Percentiles rank a stretch among this genome's conserved stretches.
phyloP scores from a whole-genome alignment of 1,284 basidiomycete genomes.

The Gymnopus androsaceus region DNA sequence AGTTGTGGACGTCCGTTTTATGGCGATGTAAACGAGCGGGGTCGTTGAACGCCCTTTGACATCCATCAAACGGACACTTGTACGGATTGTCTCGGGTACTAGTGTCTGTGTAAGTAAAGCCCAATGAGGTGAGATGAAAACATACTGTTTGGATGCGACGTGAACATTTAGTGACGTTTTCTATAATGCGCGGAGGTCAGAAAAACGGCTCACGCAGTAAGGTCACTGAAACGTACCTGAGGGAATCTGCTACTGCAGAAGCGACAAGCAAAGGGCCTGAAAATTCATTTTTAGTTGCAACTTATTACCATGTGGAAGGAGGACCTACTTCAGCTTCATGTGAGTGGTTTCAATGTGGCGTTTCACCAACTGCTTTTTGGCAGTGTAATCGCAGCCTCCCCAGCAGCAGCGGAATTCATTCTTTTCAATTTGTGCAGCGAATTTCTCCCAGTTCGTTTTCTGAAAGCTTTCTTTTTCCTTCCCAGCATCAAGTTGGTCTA shows the following conservation, averaged over 20 bases:
- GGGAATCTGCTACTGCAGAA: conserved; percentile 59
- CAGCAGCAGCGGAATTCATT: conserved; percentile 7
- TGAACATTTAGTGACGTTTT: conserved; percentile 64
- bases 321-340: conserved; percentile 55
- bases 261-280: conserved; percentile 55
- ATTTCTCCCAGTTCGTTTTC: background rate
- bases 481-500: background rate
- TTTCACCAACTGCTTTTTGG: conserved; percentile 68
- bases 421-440: conserved; percentile 2
- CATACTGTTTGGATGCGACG: conserved; percentile 58
- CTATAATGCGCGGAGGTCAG: conserved; percentile 30
- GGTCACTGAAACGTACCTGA: conserved; percentile 27
- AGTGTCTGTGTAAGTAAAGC: conserved; percentile 10
- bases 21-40: conserved; percentile 64
- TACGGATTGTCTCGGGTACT: conserved; percentile 61
- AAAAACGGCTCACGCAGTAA: background rate
- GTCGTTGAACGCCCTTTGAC: conserved; percentile 58
- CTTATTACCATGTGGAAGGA: conserved; percentile 12
- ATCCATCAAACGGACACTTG: conserved; percentile 49
- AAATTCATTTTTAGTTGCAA: conserved; percentile 17
- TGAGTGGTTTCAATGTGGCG: conserved; percentile 68
- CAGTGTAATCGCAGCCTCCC: conserved; percentile 48
- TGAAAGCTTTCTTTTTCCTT: too few relatives aligned
- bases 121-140: conserved; percentile 15
- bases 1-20: conserved; percentile 54